These are phyloP conservation scores for Nicotiana rustica DNA, from an alignment of 305 asterid species.

Conservation along the genomic window DNA sequence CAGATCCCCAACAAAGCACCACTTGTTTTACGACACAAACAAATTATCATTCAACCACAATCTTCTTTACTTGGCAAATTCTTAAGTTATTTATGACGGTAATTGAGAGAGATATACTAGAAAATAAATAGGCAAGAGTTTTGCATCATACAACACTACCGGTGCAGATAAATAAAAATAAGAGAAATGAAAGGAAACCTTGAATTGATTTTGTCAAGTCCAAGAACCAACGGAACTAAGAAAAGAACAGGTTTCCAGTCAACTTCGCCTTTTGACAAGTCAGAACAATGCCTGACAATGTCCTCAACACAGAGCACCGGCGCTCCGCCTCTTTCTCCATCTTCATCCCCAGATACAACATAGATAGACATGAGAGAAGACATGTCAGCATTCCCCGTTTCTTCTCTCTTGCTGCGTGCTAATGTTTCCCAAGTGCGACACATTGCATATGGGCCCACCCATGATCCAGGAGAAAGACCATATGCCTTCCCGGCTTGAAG, in stretches of 20 bases:
- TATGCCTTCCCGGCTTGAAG: slow-evolving; percentile 85
- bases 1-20: slow-evolving; percentile 14
- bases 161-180: background rate
- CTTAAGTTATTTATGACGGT: slow-evolving; percentile 3
- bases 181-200: slow-evolving; percentile 59
- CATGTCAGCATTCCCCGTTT: slow-evolving; percentile 47
- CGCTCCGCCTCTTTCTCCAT: slow-evolving; percentile 99
- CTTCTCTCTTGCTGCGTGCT: slow-evolving; percentile 59
- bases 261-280: slow-evolving; percentile 55
- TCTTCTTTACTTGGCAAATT: slow-evolving; percentile 20
- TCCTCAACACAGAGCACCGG: slow-evolving; percentile 88
- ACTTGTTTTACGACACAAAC: background rate
- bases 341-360: slow-evolving; percentile 97
- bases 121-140: slow-evolving; percentile 9
- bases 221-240: slow-evolving; percentile 96
- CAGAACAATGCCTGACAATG: slow-evolving; percentile 57
- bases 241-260: slow-evolving; percentile 77
- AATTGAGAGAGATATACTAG: background rate
- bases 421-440: slow-evolving; percentile 97
- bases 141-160: background rate
- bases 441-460: slow-evolving; percentile 99
- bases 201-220: slow-evolving; percentile 90
- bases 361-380: slow-evolving; percentile 65
- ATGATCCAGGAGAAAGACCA: slow-evolving; percentile 95
- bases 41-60: background rate